Base-by-base conservation (phyloP, 495 filamentous ascomycete species). In the Barbatosphaeria neglecta region DNA sequence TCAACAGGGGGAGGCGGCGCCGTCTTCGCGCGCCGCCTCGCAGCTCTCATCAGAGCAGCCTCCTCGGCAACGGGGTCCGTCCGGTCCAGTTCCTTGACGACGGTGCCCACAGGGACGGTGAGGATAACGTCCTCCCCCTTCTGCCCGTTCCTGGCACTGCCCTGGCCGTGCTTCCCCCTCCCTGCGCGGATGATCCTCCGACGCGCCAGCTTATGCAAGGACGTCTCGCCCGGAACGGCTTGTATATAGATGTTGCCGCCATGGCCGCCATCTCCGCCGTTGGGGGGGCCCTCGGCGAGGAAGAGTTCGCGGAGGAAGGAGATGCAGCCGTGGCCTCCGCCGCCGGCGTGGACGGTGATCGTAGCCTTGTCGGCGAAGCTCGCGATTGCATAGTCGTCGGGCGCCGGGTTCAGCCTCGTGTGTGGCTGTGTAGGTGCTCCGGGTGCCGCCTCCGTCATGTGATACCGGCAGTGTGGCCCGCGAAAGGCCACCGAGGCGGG, bases 191-290 rank as follows among this genome's bases (percentile, higher is more conserved):
- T 63, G 20, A 83, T 66, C 2, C 86, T 80, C 47, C 83, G 72
- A 16, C 90, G 77, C 9, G 85, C 84, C 13, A 98, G 75, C 63
- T 96, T 98, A 63, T 97, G 89, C 44, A 98, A 66, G 48, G 86
- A 92, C 1, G 86, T 95, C 59, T 96, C 81, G 47, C 87, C 87
- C 37, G 82, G 81, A 8, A 95, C 80, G 4, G 92, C 90, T 62
- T 96, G 93, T 45, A 98, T 92, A 67, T 92, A 97, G 50, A 98
- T 69, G 55, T 82, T 90, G 17, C 92, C 92, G 39, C 92, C 92
- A 43, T 76, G 83, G 13, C 92, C 92, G 23, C 92, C 92, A 62
- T 97, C 87, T 41, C 92, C 92, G 41, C 92, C 93, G 63, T 97
- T 96, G n/a, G 92, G 73, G n/a, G 90, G 90, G 0, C 92, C 92